Conservation (phyloP, 805 yeast genomes). For the Wickerhamomyces canadensis region DNA sequence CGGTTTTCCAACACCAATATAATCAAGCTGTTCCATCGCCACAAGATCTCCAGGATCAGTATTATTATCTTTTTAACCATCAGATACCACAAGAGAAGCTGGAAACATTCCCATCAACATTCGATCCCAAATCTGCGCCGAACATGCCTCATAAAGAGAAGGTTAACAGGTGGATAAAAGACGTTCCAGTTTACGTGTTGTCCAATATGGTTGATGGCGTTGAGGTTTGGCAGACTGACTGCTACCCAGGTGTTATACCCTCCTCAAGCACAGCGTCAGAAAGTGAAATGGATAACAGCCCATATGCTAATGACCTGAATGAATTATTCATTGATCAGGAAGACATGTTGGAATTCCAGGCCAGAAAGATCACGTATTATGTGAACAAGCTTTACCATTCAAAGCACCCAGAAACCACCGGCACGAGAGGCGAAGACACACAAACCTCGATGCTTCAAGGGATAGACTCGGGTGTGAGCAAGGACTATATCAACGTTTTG, state of each 20-base stretch:
- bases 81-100: background rate
- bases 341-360: conserved; percentile 49
- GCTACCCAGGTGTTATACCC: conserved; percentile 44
- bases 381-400: conserved; percentile 34
- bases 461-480: background rate
- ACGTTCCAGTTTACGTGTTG: conserved; percentile 43
- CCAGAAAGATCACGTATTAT: conserved; percentile 44
- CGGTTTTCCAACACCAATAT: too few relatives aligned
- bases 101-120: conserved; percentile 36
- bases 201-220: background rate
- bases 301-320: conserved; percentile 7
- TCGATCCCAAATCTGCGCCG: conserved; percentile 56
- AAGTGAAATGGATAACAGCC: conserved; percentile 2
- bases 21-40: too few relatives aligned
- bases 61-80: background rate
- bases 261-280: conserved; percentile 9
- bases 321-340: conserved; percentile 32
- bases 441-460: background rate
- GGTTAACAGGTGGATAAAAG: conserved; percentile 56
- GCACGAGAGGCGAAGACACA: background rate
- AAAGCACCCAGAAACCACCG: conserved; percentile 7
- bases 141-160: conserved; percentile 67
- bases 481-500: background rate
- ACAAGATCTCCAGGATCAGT: background rate
- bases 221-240: conserved; percentile 33